Percentiles rank a stretch among this genome's conserved stretches.
Conservation (phyloP, 139 green algal genomes). For the Bryopsis sp. region DNA sequence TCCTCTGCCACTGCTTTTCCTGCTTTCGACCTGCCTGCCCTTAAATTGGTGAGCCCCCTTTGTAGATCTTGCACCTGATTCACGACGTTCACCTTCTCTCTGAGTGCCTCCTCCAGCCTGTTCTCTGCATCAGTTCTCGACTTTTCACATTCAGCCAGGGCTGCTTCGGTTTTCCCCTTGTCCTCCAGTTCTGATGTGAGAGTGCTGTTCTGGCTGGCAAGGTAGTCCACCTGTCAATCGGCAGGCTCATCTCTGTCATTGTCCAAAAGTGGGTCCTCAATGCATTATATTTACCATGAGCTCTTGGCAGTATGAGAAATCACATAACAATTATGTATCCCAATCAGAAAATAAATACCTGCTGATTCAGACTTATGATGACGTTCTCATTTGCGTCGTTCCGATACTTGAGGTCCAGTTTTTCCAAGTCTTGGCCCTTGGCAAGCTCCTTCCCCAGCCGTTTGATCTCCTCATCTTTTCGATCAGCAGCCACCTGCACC, state of each 20-base stretch:
- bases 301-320: no score
- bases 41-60: not conserved
- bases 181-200: not conserved
- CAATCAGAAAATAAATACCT: constrained; percentile 15
- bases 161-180: not conserved
- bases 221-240: constrained; percentile 8
- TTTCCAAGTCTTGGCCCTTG: constrained; percentile 32
- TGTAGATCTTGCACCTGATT: constrained; percentile 3
- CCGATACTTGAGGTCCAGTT: constrained; percentile 27
- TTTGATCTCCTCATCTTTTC: constrained; percentile 30
- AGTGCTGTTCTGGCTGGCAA: not conserved
- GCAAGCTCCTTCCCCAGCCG: constrained; percentile 22
- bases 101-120: not conserved
- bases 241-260: no score
- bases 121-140: not conserved
- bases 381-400: constrained; percentile 42
- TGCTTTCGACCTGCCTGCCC: not conserved
- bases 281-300: no score
- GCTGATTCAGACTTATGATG: constrained; percentile 43
- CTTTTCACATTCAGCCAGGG: not conserved
- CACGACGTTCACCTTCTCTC: not conserved
- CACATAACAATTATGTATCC: no score
- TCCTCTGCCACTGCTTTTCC: not conserved
- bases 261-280: no score
- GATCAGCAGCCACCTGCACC: constrained; percentile 26